Percentiles rank a stretch among this genome's conserved stretches.
Conservation (phyloP, 371 early-diverging fungal genomes). For the Syncephalastrum sp. region DNA sequence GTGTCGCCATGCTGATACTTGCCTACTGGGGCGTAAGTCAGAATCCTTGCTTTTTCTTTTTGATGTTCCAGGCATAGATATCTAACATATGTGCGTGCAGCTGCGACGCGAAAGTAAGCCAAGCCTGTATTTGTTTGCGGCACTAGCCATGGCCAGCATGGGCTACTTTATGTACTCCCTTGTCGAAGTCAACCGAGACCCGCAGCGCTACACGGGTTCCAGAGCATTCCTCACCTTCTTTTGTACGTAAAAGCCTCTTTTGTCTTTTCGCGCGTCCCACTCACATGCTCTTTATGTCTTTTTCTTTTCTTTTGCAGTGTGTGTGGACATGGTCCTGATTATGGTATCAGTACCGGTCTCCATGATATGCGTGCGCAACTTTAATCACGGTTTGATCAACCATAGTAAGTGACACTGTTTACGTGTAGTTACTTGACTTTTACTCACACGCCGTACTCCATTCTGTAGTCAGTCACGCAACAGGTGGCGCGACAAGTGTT, state of each 20-base stretch:
- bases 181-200: constrained; percentile 61
- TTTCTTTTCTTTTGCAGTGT: constrained; percentile 14
- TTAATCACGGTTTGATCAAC: constrained; percentile 26
- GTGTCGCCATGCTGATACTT: constrained; percentile 64
- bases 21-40: constrained; percentile 74
- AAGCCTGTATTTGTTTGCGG: constrained; percentile 57
- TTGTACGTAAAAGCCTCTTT: constrained; percentile 20
- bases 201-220: constrained; percentile 52
- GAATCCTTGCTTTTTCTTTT: constrained; percentile 11
- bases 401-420: constrained; percentile 25
- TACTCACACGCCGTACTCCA: neutral
- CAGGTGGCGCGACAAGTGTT: constrained; percentile 9
- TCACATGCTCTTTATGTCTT: neutral
- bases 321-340: constrained; percentile 33
- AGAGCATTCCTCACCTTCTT: constrained; percentile 74
- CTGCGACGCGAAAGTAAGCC: constrained; percentile 49
- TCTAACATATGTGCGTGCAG: constrained; percentile 9
- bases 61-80: neutral
- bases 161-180: constrained; percentile 75
- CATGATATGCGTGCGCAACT: constrained; percentile 26
- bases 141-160: constrained; percentile 51
- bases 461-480: constrained; percentile 21
- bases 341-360: constrained; percentile 32
- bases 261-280: neutral
- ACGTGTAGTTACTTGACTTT: neutral